phyloP scores from a whole-genome alignment of 331 rosid genomes.

The Telfairia occidentalis region DNA sequence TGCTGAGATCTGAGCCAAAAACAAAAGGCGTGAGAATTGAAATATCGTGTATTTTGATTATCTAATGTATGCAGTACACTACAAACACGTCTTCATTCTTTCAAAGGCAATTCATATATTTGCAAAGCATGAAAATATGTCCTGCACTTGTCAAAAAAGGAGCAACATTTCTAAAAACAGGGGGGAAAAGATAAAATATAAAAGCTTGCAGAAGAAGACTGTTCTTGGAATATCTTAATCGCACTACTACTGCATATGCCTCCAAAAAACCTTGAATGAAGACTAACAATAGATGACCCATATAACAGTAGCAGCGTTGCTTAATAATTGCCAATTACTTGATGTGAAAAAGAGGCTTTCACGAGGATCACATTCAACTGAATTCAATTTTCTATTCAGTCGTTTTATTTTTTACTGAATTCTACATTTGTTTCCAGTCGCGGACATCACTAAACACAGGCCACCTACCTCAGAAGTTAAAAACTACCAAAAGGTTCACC shows the following conservation, averaged over 20 bases:
- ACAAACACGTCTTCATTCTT: neutral
- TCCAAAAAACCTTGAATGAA: neutral
- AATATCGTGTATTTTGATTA: neutral
- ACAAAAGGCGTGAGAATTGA: neutral
- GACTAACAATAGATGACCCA: neutral
- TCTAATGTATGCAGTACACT: neutral
- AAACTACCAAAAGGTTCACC: neutral
- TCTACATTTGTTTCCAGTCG: neutral
- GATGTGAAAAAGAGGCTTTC: neutral
- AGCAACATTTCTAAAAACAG: neutral
- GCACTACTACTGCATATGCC: neutral
- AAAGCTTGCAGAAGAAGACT: neutral
- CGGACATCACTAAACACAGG: neutral
- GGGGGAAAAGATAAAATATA: neutral
- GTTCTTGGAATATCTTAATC: neutral
- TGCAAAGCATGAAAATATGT: neutral
- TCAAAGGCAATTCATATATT: neutral
- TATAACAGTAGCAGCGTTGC: neutral
- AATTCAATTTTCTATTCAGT: neutral
- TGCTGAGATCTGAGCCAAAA: conserved; percentile 70
- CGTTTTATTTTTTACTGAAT: neutral
- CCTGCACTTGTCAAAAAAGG: neutral
- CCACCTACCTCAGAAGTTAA: neutral
- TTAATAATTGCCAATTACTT: neutral
- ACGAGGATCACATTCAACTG: neutral